phyloP scores from a whole-genome alignment of 805 yeast species.

The Monosporozyma siamensis region DNA sequence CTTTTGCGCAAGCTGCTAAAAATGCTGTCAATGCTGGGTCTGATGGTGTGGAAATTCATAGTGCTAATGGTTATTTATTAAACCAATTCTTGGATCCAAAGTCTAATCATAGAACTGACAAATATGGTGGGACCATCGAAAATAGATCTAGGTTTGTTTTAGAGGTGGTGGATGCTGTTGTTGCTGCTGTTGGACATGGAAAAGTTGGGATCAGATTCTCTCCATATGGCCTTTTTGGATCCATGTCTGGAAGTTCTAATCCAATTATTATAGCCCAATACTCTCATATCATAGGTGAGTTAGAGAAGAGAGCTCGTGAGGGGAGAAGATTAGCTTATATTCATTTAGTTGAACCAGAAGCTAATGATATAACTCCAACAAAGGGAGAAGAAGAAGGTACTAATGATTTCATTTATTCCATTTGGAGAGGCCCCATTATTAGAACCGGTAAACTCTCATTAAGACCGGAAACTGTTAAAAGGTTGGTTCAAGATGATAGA shows the following conservation, averaged over 20 bases:
- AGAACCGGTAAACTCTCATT: constrained; percentile 33
- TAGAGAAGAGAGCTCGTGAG: constrained; percentile 31
- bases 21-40: constrained; percentile 29
- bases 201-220: constrained; percentile 39
- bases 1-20: constrained; percentile 38
- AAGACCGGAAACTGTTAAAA: constrained; percentile 20
- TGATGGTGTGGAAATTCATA: constrained; percentile 58
- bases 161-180: constrained; percentile 42
- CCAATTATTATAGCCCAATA: constrained; percentile 33
- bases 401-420: constrained; percentile 32
- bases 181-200: constrained; percentile 43
- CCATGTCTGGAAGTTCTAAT: constrained; percentile 29
- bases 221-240: constrained; percentile 35
- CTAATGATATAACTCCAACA: neutral
- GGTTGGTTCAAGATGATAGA: constrained; percentile 31
- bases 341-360: constrained; percentile 36
- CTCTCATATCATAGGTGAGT: constrained; percentile 34
- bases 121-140: constrained; percentile 46
- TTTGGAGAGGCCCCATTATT: constrained; percentile 39
- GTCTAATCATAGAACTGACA: constrained; percentile 38
- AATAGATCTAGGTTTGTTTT: constrained; percentile 37
- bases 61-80: constrained; percentile 57
- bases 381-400: constrained; percentile 26
- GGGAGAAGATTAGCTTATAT: constrained; percentile 34
- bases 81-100: constrained; percentile 44